Evolutionary conservation across 305 asterid species (phyloP), one percentile per base, ranked within the genome.

Genomic region (Andrographis paniculata): DNA sequence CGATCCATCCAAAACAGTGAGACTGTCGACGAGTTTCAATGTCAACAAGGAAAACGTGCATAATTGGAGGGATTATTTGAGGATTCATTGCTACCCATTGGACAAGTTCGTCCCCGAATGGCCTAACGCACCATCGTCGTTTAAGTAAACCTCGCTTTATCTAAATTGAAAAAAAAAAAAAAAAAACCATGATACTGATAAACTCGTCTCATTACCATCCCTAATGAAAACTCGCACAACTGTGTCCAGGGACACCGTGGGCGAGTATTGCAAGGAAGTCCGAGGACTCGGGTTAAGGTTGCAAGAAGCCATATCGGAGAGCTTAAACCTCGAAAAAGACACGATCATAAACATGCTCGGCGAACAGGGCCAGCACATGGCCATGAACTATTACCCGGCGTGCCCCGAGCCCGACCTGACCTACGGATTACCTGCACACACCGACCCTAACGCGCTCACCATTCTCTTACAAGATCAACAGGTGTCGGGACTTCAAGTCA

Each of bases 341-440:
- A 20, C 57, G 24, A 38, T 76, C 22, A 84, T 58, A 52, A 42
- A 61, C 9, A 55, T 71, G 15, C 33, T 84, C 40, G 93, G 93
- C 14, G 87, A 84, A 44, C 95, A 84, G 49, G 89, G 80, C 20
- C 93, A 84, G 44, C 93, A 84, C 51, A 81, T 84, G 93, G 82
- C 93, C 13, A 23, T 81, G 27, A 85, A 81, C 43, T 82, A 60
- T 41, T 85, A 85, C 27, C 94, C 94, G 8, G 78, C 80, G 0
- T 85, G 91, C 19, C 94, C 94, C 3, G 63, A 74, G 52, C 95
- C 94, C 4, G 87, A 85, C 22, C 61, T 81, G 27, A 82, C 91
- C 0, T 85, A 66, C 13, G 95, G 95, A 13, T 67, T 85, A 42
- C 93, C 91, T 0, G 81, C 72, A 8, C 94, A 81, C 43, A 81